A percentile compares a stretch with the other conserved stretches of the same genome.
These are phyloP conservation scores for Neopestalotiopsis clavispora DNA, from an alignment of 2,329 filamentous ascomycete genomes.

Conservation along the genomic window DNA sequence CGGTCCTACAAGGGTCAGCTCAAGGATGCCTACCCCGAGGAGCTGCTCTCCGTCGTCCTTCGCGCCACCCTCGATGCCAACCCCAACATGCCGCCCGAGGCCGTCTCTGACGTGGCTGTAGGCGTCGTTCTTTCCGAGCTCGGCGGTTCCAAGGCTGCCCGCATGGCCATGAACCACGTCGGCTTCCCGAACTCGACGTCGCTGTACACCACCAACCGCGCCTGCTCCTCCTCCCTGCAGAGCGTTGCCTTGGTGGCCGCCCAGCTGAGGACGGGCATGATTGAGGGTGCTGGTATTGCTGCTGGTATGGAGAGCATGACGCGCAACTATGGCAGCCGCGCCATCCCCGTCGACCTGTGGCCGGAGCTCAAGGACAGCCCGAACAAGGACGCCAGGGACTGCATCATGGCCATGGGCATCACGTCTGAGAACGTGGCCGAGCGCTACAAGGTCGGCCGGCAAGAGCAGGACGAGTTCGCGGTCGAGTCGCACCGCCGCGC, in stretches of 20 bases:
- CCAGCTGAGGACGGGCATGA: constrained; percentile 74
- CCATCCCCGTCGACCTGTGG: constrained; percentile 86
- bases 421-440: constrained; percentile 88
- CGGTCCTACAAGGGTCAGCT: constrained; percentile 83
- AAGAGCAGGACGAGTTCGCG: constrained; percentile 85
- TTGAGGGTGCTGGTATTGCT: constrained; percentile 72
- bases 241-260: constrained; percentile 77
- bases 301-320: constrained; percentile 98
- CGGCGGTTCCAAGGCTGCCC: constrained; percentile 86
- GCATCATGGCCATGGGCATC: constrained; percentile 92
- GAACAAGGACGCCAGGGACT: constrained; percentile 76
- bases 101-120: constrained; percentile 81
- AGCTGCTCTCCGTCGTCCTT: constrained; percentile 75
- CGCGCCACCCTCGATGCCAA: constrained; percentile 72
- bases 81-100: constrained; percentile 71
- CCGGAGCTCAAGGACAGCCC: constrained; percentile 68
- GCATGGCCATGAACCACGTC: constrained; percentile 88
- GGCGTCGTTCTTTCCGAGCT: constrained; percentile 91
- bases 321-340: constrained; percentile 80
- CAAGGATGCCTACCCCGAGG: constrained; percentile 88
- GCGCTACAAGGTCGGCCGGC: constrained; percentile 73
- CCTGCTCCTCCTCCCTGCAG: constrained; percentile 80
- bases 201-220: constrained; percentile 88
- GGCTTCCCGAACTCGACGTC: constrained; percentile 75
- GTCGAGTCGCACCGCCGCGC: constrained; percentile 77